Evolutionary conservation across 345 rosid species (phyloP), one percentile per base, ranked within the genome.

Genomic region (Lepidium africanum): DNA sequence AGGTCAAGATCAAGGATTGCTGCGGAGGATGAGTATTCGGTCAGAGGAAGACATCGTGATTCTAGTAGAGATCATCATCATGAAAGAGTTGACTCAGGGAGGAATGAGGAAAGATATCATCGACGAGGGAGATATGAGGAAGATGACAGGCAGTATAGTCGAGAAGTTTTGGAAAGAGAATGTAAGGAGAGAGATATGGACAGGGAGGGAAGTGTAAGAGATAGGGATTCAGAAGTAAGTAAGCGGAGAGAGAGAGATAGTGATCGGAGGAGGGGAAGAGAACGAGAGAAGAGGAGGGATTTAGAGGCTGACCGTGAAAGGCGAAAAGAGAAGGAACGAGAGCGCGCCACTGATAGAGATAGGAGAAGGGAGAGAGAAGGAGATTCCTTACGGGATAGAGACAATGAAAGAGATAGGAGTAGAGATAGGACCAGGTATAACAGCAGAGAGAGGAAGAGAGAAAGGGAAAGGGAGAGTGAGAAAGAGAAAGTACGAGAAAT

Each of bases 1-100:
- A 77, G 84, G 52, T 86, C 96, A 63, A 76, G 57, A 59, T 83
- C 92, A 17, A 73, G 30, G 39, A 78, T 79, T 45, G 40, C 78
- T 58, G 58, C 53, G 36, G 86, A 78, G 55, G 92, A 84, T 36
- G 89, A 83, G 30, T 66, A 68, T 77, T 43, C 59, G 58, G 79
- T 73, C 65, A 74, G 76, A 70, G 76, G 76, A 35, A 67, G 56
- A 17, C 58, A 36, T 61, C 23, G 55, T 19, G 88, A 63, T 35
- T 69, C 48, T 47, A 77, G 62, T 59, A 76, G 71, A 35, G 78
- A 75, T 67, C 33, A 69, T 77, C 81, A 71, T 69, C 33, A 74
- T 36, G 69, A 65, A n/a, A 82, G 71, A 63, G 73, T 67, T 46
- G 81, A 84, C 62, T 65, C 76, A 49, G 85, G 78, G 58, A 60